phyloP scores from a whole-genome alignment of 805 yeast species.

The Candida hungchunana region DNA sequence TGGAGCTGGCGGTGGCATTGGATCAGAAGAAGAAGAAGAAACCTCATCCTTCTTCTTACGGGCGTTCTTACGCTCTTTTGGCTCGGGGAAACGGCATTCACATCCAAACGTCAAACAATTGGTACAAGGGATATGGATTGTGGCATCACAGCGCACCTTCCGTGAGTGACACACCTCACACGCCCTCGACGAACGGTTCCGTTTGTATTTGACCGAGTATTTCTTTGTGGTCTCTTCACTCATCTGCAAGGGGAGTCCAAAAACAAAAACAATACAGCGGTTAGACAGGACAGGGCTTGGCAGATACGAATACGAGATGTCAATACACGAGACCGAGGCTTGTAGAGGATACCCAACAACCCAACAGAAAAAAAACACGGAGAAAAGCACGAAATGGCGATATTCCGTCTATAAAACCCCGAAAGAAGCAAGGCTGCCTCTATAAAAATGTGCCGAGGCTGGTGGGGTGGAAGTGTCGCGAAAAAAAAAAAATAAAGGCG shows the following conservation, averaged over 20 bases:
- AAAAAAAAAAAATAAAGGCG: background rate
- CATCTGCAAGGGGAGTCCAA: slow-evolving; percentile 3
- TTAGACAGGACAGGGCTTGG: background rate
- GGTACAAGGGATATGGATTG: slow-evolving; percentile 52
- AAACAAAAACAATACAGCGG: background rate
- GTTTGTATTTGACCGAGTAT: slow-evolving; percentile 42
- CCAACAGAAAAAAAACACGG: slow-evolving; percentile 1
- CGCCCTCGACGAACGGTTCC: slow-evolving; percentile 58
- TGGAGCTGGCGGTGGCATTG: background rate
- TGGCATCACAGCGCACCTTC: slow-evolving; percentile 79
- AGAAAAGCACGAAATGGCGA: no score
- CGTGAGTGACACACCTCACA: slow-evolving; percentile 75
- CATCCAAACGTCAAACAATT: slow-evolving; percentile 71
- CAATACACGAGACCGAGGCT: no score
- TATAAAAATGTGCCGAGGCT: background rate
- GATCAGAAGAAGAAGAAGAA: background rate
- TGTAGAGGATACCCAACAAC: slow-evolving; percentile 1
- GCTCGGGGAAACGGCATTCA: slow-evolving; percentile 65
- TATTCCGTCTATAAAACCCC: no score
- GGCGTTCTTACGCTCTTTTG: slow-evolving; percentile 39
- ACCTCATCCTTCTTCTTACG: slow-evolving; percentile 20
- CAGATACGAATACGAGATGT: background rate
- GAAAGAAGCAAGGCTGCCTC: no score
- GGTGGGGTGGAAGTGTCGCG: background rate
- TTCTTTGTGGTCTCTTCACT: slow-evolving; percentile 18